phyloP scores from a whole-genome alignment of 208 protist species.

The Trypanosoma melophagium region DNA sequence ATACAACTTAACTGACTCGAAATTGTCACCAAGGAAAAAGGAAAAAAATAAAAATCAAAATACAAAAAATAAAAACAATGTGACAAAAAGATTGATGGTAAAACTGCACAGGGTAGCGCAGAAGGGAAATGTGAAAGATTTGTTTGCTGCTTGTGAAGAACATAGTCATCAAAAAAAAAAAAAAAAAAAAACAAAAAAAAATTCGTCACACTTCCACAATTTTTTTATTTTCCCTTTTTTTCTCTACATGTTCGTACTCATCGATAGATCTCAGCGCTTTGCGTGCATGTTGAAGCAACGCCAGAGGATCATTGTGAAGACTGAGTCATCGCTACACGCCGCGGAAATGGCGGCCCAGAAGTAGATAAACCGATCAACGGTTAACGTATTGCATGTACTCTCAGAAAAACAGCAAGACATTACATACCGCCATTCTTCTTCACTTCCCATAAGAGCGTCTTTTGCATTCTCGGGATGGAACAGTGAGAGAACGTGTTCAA shows the following conservation, averaged over 20 bases:
- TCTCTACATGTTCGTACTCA: background rate
- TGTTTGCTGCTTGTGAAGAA: too few species aligned
- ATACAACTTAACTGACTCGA: too few species aligned
- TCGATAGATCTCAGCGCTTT: conserved; percentile 10
- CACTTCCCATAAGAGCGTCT: conserved; percentile 34
- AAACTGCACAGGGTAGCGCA: too few species aligned
- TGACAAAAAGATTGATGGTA: background rate
- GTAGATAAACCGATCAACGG: conserved; percentile 68
- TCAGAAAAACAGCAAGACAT: conserved; percentile 35
- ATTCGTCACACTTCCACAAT: too few species aligned
- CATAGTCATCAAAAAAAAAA: too few species aligned
- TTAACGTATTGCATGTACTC: conserved; percentile 18
- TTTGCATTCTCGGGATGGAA: conserved; percentile 54
- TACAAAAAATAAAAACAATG: conserved; percentile 25
- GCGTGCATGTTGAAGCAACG: conserved; percentile 71
- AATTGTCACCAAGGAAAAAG: conserved; percentile 8
- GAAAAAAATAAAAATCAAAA: conserved; percentile 15
- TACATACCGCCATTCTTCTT: conserved; percentile 43
- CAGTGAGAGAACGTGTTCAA: conserved; percentile 29
- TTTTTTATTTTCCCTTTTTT: conserved; percentile 6
- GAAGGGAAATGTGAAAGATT: too few species aligned
- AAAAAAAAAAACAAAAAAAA: background rate
- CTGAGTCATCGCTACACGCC: conserved; percentile 71
- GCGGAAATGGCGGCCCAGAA: conserved; percentile 78
- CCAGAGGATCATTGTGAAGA: conserved; percentile 82